A percentile compares a stretch with the other conserved stretches of the same genome.
phyloP scores from a whole-genome alignment of 2,329 filamentous ascomycete genomes.

The Sclerotinia subarctica region DNA sequence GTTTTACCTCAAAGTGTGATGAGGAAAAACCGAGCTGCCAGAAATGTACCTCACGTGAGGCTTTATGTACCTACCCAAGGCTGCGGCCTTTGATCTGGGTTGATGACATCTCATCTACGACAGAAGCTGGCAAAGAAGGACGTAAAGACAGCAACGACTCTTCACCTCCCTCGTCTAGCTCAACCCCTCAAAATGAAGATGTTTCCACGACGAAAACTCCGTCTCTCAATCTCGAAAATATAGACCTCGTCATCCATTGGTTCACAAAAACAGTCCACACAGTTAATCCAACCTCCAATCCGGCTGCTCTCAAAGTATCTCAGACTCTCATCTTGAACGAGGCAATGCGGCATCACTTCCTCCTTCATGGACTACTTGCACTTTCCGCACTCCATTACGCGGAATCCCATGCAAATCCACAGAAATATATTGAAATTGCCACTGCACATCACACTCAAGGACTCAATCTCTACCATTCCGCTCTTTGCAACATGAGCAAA shows the following conservation, averaged over 20 bases:
- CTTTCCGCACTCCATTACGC: constrained; percentile 1
- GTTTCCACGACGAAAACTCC: background rate
- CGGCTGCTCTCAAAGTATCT: background rate
- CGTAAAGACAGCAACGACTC: background rate
- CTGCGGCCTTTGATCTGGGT: background rate
- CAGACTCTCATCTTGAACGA: background rate
- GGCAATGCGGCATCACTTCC: background rate
- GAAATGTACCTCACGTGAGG: background rate
- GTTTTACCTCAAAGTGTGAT: background rate
- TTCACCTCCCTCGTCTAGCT: background rate
- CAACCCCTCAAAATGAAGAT: background rate
- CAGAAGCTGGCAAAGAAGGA: background rate
- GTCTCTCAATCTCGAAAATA: background rate
- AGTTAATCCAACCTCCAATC: background rate
- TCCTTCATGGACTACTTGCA: background rate
- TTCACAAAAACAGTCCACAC: constrained; percentile 7
- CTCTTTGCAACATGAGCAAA: background rate
- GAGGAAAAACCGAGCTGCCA: background rate
- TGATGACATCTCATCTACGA: background rate
- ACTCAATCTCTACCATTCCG: background rate
- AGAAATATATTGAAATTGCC: constrained; percentile 4
- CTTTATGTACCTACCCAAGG: background rate
- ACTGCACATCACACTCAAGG: background rate
- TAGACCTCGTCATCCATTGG: background rate
- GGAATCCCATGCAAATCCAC: background rate